Evolutionary conservation across 139 green algal genomes (phyloP).

Genomic region (Limnomonas spitsbergensis): DNA sequence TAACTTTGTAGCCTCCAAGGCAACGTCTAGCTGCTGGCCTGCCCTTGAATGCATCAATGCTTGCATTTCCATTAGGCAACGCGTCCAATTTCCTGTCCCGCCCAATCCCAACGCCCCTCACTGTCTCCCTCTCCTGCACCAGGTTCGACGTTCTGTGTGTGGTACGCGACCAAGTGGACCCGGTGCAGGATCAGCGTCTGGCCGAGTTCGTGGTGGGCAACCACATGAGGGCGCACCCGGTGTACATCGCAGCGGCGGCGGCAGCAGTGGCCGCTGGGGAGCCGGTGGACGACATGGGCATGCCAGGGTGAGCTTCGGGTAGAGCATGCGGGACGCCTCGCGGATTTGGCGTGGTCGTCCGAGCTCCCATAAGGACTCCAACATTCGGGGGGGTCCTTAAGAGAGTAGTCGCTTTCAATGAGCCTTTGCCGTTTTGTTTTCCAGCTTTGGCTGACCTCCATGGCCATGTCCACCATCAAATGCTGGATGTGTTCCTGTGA

Average conservation of each 20-base stretch:
- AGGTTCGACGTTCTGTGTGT: conserved; percentile 96
- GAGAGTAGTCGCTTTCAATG: background rate
- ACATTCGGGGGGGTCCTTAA: background rate
- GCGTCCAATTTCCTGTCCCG: too few relatives aligned
- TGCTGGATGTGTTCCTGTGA: too few relatives aligned
- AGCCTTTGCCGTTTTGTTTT: background rate
- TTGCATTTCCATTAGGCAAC: too few relatives aligned
- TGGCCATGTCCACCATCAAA: background rate
- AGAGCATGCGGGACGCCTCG: background rate
- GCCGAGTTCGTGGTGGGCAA: conserved; percentile 90
- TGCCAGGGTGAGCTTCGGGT: conserved; percentile 4
- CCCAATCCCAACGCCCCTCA: too few relatives aligned
- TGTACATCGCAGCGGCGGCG: conserved; percentile 22
- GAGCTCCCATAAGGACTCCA: background rate
- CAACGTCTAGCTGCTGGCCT: too few relatives aligned
- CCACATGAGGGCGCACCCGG: conserved; percentile 80
- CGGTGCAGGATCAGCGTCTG: conserved; percentile 82
- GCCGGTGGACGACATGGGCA: conserved; percentile 16
- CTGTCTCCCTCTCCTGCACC: too few relatives aligned
- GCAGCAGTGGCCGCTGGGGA: background rate
- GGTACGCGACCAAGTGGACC: conserved; percentile 93
- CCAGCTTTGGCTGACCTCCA: background rate
- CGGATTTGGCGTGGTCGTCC: background rate
- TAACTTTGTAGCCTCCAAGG: too few relatives aligned
- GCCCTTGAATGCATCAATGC: too few relatives aligned